These are phyloP conservation scores for Penicillium samsonianum DNA, from an alignment of 495 filamentous ascomycete genomes.

Conservation along the genomic window DNA sequence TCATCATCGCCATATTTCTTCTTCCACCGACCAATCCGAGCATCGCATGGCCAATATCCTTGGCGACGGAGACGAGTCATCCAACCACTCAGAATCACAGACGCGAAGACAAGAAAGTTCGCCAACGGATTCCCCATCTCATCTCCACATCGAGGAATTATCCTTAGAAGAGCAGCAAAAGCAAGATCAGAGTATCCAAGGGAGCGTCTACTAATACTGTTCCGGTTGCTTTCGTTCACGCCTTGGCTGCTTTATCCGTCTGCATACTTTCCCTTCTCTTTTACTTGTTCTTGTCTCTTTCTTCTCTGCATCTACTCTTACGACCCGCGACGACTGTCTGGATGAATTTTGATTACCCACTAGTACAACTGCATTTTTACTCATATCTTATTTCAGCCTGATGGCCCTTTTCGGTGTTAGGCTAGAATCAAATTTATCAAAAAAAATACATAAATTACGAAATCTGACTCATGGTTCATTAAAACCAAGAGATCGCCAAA, in stretches of 20 bases:
- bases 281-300: neutral
- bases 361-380: neutral
- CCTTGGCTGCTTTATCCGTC: neutral
- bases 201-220: constrained; percentile 40
- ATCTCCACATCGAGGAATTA: constrained; percentile 13
- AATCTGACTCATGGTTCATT: neutral
- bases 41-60: constrained; percentile 46
- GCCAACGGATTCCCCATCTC: neutral
- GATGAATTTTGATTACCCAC: constrained; percentile 12
- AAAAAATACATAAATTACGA: neutral
- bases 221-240: neutral
- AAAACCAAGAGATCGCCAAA: neutral
- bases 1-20: constrained; percentile 14
- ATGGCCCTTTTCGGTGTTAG: neutral
- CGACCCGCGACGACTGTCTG: constrained; percentile 12
- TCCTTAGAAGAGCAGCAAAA: constrained; percentile 32
- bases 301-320: constrained; percentile 1
- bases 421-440: neutral
- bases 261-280: neutral
- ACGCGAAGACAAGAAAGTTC: constrained; percentile 9
- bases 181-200: constrained; percentile 41
- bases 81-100: constrained; percentile 15
- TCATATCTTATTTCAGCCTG: neutral
- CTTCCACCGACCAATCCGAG: constrained; percentile 34
- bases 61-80: constrained; percentile 34